These are phyloP conservation scores for Phoma sp. DNA, from an alignment of 2,329 filamentous ascomycete species.

Conservation along the genomic window DNA sequence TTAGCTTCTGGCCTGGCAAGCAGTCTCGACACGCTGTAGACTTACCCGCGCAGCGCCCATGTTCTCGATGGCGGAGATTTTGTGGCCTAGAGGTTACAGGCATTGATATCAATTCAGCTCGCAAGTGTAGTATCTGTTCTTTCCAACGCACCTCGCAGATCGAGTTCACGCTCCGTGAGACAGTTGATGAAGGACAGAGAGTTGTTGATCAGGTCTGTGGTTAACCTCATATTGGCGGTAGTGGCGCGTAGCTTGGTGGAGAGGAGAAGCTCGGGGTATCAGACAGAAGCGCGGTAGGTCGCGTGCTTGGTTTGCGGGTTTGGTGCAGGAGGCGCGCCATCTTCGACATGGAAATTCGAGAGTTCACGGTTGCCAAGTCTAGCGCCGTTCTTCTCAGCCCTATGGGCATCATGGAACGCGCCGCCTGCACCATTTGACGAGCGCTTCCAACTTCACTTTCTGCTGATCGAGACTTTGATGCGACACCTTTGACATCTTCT, in stretches of 20 bases:
- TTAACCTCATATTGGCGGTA: constrained; percentile 79
- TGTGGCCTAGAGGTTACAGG: constrained; percentile 78
- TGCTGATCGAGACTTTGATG: no score
- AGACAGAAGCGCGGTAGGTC: neutral
- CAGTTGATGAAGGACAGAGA: constrained; percentile 99
- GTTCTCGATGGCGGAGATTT: constrained; percentile 97
- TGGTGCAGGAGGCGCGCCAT: neutral
- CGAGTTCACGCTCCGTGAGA: constrained; percentile 97
- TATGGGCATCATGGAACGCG: no score
- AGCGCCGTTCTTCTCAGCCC: neutral
- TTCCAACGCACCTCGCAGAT: constrained; percentile 99
- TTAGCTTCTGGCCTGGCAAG: neutral
- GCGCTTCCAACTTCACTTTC: no score
- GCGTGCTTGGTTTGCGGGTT: neutral
- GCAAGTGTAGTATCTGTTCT: constrained; percentile 95
- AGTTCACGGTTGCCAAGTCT: constrained; percentile 8
- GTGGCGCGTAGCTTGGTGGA: neutral
- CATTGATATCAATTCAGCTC: constrained; percentile 85
- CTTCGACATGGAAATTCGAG: constrained; percentile 7
- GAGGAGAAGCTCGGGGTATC: neutral
- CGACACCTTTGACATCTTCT: no score
- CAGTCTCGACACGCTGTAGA: constrained; percentile 28
- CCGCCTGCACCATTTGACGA: no score
- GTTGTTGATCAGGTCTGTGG: constrained; percentile 89
- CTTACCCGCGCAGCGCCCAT: constrained; percentile 89